Evolutionary conservation across 495 filamentous ascomycete genomes (phyloP), one percentile per base, ranked within the genome.

Genomic region (Penicillium angulare): DNA sequence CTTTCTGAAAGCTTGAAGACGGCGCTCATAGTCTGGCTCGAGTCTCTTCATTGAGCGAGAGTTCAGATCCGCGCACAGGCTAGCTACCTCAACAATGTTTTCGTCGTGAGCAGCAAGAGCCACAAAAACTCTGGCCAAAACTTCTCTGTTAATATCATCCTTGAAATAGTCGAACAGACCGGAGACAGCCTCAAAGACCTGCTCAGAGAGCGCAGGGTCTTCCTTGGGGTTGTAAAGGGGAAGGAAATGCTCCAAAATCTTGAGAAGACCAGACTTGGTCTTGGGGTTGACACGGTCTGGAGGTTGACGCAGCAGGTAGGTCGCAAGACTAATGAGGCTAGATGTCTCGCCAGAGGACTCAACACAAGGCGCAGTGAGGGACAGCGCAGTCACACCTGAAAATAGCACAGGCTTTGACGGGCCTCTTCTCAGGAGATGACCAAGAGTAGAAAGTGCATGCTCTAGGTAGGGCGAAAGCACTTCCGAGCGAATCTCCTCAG

Each of bases 111-210:
- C 62, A 15, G 87, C 82, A 54, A 95, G 83, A 22, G 85, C 85
- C 20, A 69, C 66, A 16, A 97, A 69, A 10, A 96, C 86, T 44
- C 80, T 74, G 18, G 86, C 85, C 18, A 97, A 68, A 0, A 85
- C 75, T 49, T 84, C 73, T 47, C 93, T 78, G 59, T 87, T 92
- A 21, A 72, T 60, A 33, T 85, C 81, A 60, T 96, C 91, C 55
- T 82, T 86, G 75, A 96, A 95, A 65, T 85, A 95, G 33, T 87
- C 86, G 49, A 95, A 97, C 38, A 95, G 74, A 0, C 88, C 84
- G 9, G 84, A 82, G 3, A 89, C 67, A 0, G 85, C 88, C 62
- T 71, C 81, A 76, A 58, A 93, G 42, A 55, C 77, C 6, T 69
- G 62, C 27, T 85, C 72, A 46, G 65, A 63, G 33, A 76, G 67